Evolutionary conservation across 371 early-diverging fungal genomes (phyloP), one percentile per base, ranked within the genome.

Genomic region (Rhizopus microsporus): DNA sequence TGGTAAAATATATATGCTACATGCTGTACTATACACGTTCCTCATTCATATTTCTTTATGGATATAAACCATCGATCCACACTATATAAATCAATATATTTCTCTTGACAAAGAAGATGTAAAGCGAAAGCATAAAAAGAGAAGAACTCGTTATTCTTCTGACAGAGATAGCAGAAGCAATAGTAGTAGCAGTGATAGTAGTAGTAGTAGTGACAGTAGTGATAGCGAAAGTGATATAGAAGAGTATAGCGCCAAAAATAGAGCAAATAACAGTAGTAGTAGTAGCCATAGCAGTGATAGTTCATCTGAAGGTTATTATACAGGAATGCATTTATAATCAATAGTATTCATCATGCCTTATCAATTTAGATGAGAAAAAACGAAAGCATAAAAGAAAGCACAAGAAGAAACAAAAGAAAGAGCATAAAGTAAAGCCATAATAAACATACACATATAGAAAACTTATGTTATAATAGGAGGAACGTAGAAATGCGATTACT

Each of bases 401-500:
- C n/a, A 54, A 54, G 33, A 40, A 54, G 44, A 54, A 54, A 8
- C 54, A 54, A 13, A 54, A 43, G 54, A 54, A 54, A 43, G 40
- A 29, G 13, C 38, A 30, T n/a, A 15, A 40, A 7, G 44, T 30
- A 53, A 53, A 53, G 37, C 29, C 10, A 37, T 53, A 53, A 39
- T 49, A 23, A 29, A 32, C 5, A 5, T 0, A 46, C 12, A 17
- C 0, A 10, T 46, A 15, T 2, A 17, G 8, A 45, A 15, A 45
- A 6, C 16, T 45, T 13, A 31, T 48, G 4, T 30, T 31, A 9
- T 48, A 9, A 23, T 13, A 62, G 7, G 58, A 53, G 29, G 43
- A 65, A 4, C 44, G 67, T 49, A 58, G 70, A 40, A 70, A 60
- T 54, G 63, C 56, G 5, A 70, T 70, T 40, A 70, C 70, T 9